A percentile compares a stretch with the other conserved stretches of the same genome.
Conservation (phyloP, 148 eudicot species). For the Talinum fruticosum region DNA sequence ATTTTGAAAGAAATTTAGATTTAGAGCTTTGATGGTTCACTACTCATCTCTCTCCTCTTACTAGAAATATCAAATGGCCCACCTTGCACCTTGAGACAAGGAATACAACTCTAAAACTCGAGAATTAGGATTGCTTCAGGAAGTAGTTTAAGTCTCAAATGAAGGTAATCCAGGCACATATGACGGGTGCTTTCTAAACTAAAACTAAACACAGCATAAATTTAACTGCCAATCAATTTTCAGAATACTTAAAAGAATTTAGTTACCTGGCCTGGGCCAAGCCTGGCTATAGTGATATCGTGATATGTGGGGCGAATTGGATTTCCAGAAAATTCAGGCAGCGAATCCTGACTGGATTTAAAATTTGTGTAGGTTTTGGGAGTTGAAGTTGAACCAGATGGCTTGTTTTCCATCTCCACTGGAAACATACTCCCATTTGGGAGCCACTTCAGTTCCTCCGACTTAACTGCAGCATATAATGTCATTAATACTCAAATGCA, state of each 20-base stretch:
- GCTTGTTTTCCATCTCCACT: slow-evolving; percentile 45
- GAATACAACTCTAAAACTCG: neutral
- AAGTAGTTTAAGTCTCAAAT: neutral
- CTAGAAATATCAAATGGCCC: neutral
- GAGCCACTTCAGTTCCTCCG: slow-evolving; percentile 71
- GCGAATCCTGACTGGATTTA: slow-evolving; percentile 58
- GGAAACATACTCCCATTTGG: slow-evolving; percentile 76
- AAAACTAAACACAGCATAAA: neutral
- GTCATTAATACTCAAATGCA: slow-evolving; percentile 9
- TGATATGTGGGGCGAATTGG: slow-evolving; percentile 56
- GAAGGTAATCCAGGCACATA: neutral
- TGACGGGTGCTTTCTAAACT: neutral
- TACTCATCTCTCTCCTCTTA: neutral
- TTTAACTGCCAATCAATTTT: neutral
- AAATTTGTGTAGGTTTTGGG: slow-evolving; percentile 81
- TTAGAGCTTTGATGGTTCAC: neutral
- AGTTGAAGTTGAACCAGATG: slow-evolving; percentile 45
- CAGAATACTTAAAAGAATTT: neutral
- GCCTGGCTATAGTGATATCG: slow-evolving; percentile 64
- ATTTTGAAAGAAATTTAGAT: neutral
- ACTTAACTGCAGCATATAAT: slow-evolving; percentile 46
- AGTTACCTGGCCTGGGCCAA: slow-evolving; percentile 88
- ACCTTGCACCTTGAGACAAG: neutral
- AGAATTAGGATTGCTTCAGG: neutral
- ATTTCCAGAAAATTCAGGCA: slow-evolving; percentile 58